Evolutionary conservation across 179 eudicot genomes (phyloP), one percentile per base, ranked within the genome.

Genomic region (Vitellaria paradoxa): DNA sequence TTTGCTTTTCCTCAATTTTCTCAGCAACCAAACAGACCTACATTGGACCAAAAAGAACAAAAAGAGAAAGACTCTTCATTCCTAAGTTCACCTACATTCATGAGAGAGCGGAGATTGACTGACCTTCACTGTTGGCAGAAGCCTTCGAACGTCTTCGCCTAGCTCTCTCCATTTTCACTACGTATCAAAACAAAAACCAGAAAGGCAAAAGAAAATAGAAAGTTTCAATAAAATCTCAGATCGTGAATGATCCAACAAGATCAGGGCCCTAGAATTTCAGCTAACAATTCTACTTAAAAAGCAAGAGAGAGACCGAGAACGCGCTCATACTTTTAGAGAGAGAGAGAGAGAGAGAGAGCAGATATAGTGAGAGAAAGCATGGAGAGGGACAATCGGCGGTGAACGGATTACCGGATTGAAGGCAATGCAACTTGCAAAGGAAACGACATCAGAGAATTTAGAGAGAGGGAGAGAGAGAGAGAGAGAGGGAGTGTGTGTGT

Each of bases 131-230:
- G 77, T 53, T 74, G 76, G 82, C 26, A 24, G 66, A 68, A 62
- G 72, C 81, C 63, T 78, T 85, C 65, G 75, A 59, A 72, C 69
- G 73, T 70, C 30, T 81, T 21, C 78, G 47, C 68, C 79, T 79
- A 64, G 77, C 78, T n/a, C 72, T 74, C 78, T 85, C 90, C 90
- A 87, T 85, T 83, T 42, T 50, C 76, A 69, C 70, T 62, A 88
- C 78, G 70, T 21, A 77, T 62, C 76, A 57, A 76, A 10, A 66
- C 61, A 45, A 30, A 23, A 78, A 68, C 24, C 21, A 79, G 56
- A 76, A 60, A 73, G 20, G 68, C 37, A 65, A 12, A 65, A 26
- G 18, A 24, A 76, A 63, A 46, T 30, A 7, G 61, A 77, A 82
- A 24, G 56, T 68, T 61, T 67, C 65, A 63, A 78, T 73, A 74